Evolutionary conservation across 2,329 filamentous ascomycete species (phyloP), one percentile per base, ranked within the genome.

Genomic region (Fusarium sp.): DNA sequence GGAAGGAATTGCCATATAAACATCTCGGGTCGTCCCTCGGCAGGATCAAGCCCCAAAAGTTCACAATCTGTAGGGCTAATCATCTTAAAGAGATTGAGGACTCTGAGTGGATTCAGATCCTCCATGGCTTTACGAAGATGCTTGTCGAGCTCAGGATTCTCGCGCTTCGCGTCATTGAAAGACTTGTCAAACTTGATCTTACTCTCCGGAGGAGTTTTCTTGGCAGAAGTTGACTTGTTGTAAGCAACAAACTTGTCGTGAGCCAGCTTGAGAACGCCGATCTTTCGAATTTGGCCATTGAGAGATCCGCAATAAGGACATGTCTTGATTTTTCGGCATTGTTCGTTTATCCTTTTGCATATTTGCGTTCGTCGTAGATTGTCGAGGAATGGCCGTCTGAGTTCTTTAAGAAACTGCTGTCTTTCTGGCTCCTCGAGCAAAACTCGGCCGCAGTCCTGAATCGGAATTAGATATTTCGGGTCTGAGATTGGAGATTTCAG

Each of bases 1-100:
- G 96, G 96, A 37, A 99, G 87, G 76, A 94, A 97, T 77, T 97
- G 94, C 96, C 96, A 99, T 46, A 99, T 89, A 79, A 98, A 97
- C 90, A 97, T 97, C 78, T 99, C 96, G 0, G 96, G 96, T 20
- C 94, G 88, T 13, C 93, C 93, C 74, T 97, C 94, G 16, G 88
- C 86, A 2, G 94, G 93, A 75, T 98, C 90, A 74, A 99, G 88
- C 7, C 95, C 95, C 2, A 99, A 85, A 23, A 99, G 85, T 79
- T 98, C 94, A 78, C 95, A 97, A 78, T 99, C 96, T 10, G 89
- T 88, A 4, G 92, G 88, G 14, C 89, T 91, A 59, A 99, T 93
- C 76, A 92, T 90, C 79, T 94, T 94, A 83, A 99, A 97, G 32
- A 99, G 87, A 73, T 97, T 97, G 59, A 98, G 82, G 2, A 97